Evolutionary conservation across 768 basidiomycete species (phyloP).

Genomic region (Lentinula sp.): DNA sequence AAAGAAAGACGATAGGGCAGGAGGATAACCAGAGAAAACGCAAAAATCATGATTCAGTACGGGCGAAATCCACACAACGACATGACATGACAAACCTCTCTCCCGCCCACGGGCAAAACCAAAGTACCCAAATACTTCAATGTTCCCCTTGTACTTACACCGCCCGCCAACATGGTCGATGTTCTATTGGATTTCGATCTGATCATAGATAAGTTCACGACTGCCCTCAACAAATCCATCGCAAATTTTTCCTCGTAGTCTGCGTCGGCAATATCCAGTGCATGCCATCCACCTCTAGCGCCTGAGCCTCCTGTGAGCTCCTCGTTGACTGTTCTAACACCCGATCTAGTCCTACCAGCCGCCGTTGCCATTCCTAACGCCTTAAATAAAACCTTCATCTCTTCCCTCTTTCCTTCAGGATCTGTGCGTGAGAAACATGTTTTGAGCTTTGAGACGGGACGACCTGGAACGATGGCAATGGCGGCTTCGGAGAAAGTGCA

Average conservation of each 20-base stretch:
- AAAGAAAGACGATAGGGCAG: neutral
- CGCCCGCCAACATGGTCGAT: conserved; percentile 15
- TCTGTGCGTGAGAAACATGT: conserved; percentile 60
- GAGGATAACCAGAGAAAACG: too few species aligned
- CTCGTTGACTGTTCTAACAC: neutral
- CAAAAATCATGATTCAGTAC: too few species aligned
- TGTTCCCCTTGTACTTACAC: conserved; percentile 13
- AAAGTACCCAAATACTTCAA: conserved; percentile 61
- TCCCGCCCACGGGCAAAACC: conserved; percentile 52
- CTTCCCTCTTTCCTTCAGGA: conserved; percentile 40
- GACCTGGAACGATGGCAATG: conserved; percentile 44
- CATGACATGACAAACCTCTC: conserved; percentile 35
- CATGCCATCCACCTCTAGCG: conserved; percentile 34
- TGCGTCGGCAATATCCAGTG: conserved; percentile 60
- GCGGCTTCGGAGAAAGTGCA: conserved; percentile 68
- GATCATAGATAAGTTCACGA: conserved; percentile 19
- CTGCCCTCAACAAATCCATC: conserved; percentile 40
- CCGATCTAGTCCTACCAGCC: neutral
- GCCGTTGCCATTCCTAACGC: neutral
- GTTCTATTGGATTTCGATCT: conserved; percentile 4
- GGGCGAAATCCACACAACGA: neutral
- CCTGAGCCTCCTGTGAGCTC: neutral
- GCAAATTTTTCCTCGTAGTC: conserved; percentile 50
- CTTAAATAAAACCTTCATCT: conserved; percentile 39
- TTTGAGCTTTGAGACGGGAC: conserved; percentile 58